Base-by-base conservation (phyloP, 441 rosid species). In the Populus tomentosa region DNA sequence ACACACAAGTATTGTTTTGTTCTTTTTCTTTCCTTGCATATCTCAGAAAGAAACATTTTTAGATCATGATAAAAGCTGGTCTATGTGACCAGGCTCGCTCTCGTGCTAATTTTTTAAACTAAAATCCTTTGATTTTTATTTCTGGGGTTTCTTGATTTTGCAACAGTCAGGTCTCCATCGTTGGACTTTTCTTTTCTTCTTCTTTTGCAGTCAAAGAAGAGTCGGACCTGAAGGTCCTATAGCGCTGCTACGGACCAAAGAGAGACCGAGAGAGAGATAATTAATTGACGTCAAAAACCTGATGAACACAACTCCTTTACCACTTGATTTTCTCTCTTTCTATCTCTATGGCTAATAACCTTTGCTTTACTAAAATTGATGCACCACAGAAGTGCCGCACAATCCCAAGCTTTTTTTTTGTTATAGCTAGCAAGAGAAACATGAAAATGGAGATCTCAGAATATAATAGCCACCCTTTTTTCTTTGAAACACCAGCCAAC, bases 161-260 rank as follows among this genome's bases (percentile, higher is more conserved):
- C 16, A 70, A 75, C 79, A 81, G 88, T 79, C 88, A 88, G 75
- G 90, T 92, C 91, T 85, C 90, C 87, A 90, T 93, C 92, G 78
- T 81, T 80, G 73, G 81, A 74, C 81, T 69, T 85, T 85, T 80
- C 80, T 82, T 85, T 83, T 70, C 69, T 78, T 70, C 56, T 82
- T 78, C 80, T 83, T 85, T 77, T 82, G 84, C 89, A 89, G 93
- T 88, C 89, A 89, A 89, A 81, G 82, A 84, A 80, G 86, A 76
- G 94, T 89, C 90, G 84, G 79, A 75, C 63, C 72, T 59, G 40
- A 71, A 76, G 78, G 85, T 80, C 77, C 79, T 76, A 71, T 78
- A 68, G 61, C 63, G 78, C 76, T 75, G 28, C 61, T 67, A 21
- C 80, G 50, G 30, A 53, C 66, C 75, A 33, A 38, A 46, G 69